These are phyloP conservation scores for Naegleria lovaniensis DNA, from an alignment of 208 protist species.

Conservation along the genomic window DNA sequence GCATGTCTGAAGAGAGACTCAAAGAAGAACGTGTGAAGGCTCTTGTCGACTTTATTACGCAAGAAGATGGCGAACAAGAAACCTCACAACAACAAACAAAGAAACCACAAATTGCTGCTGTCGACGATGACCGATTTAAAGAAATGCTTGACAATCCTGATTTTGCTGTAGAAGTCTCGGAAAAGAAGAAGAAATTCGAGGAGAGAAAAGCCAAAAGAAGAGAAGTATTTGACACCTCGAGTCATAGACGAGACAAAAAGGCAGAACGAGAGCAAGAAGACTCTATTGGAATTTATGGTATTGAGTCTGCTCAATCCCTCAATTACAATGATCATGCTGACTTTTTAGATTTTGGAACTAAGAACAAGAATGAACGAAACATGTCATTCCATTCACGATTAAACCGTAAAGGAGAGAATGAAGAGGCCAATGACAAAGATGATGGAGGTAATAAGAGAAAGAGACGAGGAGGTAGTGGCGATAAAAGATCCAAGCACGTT, in stretches of 20 bases:
- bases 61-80: background rate
- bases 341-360: background rate
- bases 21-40: background rate
- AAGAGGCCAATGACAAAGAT: background rate
- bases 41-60: background rate
- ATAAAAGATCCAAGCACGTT: background rate
- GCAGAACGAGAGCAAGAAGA: background rate
- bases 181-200: background rate
- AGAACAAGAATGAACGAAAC: background rate
- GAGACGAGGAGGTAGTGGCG: background rate
- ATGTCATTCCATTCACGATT: background rate
- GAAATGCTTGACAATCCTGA: constrained; percentile 1
- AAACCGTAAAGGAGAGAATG: background rate
- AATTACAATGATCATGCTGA: background rate
- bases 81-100: background rate
- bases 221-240: background rate
- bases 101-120: background rate
- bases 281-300: background rate
- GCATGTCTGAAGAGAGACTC: background rate
- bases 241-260: background rate
- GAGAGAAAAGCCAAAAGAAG: background rate
- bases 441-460: background rate
- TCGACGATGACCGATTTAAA: background rate
- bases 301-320: background rate
- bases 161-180: background rate